phyloP scores from a whole-genome alignment of 805 yeast species.

The Kurtzmaniella fragi region DNA sequence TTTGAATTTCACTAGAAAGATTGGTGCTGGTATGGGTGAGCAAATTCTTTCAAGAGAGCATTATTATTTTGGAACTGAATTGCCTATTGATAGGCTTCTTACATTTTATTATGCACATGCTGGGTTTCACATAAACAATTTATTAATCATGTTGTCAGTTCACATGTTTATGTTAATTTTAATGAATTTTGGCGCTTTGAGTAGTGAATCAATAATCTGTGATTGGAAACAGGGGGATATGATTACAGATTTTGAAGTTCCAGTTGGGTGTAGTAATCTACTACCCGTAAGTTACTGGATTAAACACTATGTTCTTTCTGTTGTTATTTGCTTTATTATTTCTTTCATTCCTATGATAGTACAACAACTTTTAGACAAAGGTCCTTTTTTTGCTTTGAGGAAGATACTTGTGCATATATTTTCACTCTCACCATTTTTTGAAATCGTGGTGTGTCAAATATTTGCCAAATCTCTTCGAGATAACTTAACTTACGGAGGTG shows the following conservation, averaged over 20 bases:
- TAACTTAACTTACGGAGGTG: conserved; percentile 87
- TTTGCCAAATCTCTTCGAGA: conserved; percentile 73
- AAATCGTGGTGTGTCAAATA: conserved; percentile 91
- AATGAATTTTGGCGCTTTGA: conserved; percentile 74
- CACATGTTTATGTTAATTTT: conserved; percentile 79
- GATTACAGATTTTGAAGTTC: conserved; percentile 66
- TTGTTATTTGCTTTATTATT: conserved; percentile 88
- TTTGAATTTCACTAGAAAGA: conserved; percentile 88
- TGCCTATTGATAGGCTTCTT: conserved; percentile 84
- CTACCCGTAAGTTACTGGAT: conserved; percentile 90
- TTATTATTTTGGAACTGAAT: conserved; percentile 81
- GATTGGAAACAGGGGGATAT: conserved; percentile 61
- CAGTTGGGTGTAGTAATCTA: conserved; percentile 81
- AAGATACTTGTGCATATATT: conserved; percentile 71
- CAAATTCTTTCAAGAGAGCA: conserved; percentile 90
- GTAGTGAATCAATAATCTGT: conserved; percentile 68
- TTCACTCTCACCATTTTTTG: conserved; percentile 87
- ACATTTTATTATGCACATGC: conserved; percentile 97
- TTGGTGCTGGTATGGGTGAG: conserved; percentile 99
- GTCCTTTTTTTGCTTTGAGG: conserved; percentile 65
- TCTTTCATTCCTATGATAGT: conserved; percentile 83
- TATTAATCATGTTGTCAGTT: conserved; percentile 82
- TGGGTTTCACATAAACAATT: conserved; percentile 89
- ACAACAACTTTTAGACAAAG: conserved; percentile 86
- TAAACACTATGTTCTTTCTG: conserved; percentile 78